Conservation (phyloP, 2,329 filamentous ascomycete species). For the Cladosporium austrohemisphaericum region DNA sequence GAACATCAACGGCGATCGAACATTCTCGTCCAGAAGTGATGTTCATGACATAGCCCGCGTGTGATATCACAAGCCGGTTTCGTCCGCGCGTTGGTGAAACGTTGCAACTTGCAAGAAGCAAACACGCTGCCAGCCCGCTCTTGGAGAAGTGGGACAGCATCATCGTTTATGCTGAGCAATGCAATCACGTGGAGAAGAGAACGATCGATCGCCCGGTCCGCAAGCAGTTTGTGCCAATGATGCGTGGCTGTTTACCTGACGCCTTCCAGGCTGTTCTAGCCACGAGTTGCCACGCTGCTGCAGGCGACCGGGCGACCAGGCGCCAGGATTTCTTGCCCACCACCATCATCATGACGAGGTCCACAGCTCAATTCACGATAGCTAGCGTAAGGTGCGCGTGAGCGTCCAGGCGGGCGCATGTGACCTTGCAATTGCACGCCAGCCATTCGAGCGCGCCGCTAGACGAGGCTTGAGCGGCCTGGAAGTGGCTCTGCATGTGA, state of each 20-base stretch:
- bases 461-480: no score
- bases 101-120: background rate
- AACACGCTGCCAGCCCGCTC: background rate
- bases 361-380: background rate
- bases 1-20: no score
- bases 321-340: background rate
- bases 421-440: background rate
- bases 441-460: no score
- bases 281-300: background rate
- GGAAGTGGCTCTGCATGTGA: no score
- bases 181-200: slow-evolving; percentile 3
- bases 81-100: slow-evolving; percentile 1
- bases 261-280: no score
- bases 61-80: slow-evolving; percentile 3
- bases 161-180: background rate
- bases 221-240: background rate
- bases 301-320: no score
- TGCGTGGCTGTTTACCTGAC: no score
- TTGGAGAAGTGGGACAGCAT: background rate
- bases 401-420: slow-evolving; percentile 3
- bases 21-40: no score
- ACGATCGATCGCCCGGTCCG: background rate
- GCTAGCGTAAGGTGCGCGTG: slow-evolving; percentile 3
- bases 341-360: slow-evolving; percentile 6
- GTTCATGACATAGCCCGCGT: slow-evolving; percentile 1